These are phyloP conservation scores for Tylopilus plumbeoviolaceoides DNA, from an alignment of 768 basidiomycete species.

Conservation along the genomic window DNA sequence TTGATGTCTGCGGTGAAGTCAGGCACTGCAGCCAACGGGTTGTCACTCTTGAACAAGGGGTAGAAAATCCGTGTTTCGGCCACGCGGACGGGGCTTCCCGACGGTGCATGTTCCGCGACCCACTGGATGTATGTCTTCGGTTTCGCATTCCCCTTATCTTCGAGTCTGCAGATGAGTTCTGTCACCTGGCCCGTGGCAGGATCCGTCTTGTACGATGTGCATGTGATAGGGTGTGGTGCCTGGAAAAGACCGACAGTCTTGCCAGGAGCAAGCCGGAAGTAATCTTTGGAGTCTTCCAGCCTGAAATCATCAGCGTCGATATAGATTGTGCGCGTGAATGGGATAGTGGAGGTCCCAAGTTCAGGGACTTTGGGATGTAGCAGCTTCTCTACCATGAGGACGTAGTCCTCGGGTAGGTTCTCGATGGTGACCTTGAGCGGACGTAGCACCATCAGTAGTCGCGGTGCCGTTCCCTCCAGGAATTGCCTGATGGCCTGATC, in stretches of 20 bases:
- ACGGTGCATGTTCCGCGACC: constrained; percentile 81
- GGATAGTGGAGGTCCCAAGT: constrained; percentile 76
- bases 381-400: constrained; percentile 81
- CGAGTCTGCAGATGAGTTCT: constrained; percentile 76
- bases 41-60: constrained; percentile 90
- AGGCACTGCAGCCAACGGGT: constrained; percentile 62
- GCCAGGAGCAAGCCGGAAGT: constrained; percentile 96
- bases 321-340: constrained; percentile 85
- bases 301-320: constrained; percentile 96
- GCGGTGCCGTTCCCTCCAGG: constrained; percentile 82
- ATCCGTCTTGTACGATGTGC: constrained; percentile 83
- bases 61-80: constrained; percentile 93
- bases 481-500: constrained; percentile 86
- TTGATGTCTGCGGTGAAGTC: constrained; percentile 85
- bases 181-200: constrained; percentile 64
- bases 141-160: constrained; percentile 70
- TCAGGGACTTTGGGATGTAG: constrained; percentile 91
- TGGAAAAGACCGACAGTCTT: constrained; percentile 97
- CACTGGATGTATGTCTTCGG: constrained; percentile 96
- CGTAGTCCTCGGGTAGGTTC: constrained; percentile 84
- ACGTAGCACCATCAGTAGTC: constrained; percentile 85
- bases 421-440: constrained; percentile 91
- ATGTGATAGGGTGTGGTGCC: constrained; percentile 88
- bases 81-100: constrained; percentile 77
- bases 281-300: constrained; percentile 85